Percentiles rank a stretch among this genome's conserved stretches.
phyloP scores from a whole-genome alignment of 371 early-diverging fungal genomes.

The Nematocida major region DNA sequence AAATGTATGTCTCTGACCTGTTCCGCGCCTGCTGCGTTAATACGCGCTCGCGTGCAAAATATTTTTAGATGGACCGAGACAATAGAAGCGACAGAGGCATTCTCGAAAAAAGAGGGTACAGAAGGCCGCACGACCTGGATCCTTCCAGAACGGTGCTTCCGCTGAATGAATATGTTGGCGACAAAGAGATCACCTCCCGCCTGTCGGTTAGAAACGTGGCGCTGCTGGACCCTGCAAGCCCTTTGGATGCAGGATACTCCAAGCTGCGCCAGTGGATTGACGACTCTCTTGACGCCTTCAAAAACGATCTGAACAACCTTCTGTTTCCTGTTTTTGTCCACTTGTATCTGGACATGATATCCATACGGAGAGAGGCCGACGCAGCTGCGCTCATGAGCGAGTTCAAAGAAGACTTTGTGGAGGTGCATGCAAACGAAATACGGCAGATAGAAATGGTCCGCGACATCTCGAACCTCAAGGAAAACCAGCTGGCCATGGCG shows the following conservation, averaged over 20 bases:
- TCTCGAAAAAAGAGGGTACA: conserved; percentile 40
- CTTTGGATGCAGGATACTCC: conserved; percentile 66
- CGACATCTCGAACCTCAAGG: conserved; percentile 70
- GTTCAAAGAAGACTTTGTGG: conserved; percentile 71
- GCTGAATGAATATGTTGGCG: conserved; percentile 32
- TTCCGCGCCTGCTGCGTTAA: neutral
- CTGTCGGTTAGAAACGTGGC: conserved; percentile 30
- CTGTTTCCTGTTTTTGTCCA: conserved; percentile 88
- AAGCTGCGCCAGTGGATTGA: conserved; percentile 81
- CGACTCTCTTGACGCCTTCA: conserved; percentile 74
- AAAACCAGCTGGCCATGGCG: conserved; percentile 72
- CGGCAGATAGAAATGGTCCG: conserved; percentile 67
- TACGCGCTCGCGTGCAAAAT: neutral
- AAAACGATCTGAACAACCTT: conserved; percentile 72
- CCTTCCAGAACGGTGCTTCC: neutral
- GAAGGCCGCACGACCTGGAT: conserved; percentile 10
- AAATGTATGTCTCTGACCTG: neutral
- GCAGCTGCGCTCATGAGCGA: conserved; percentile 73
- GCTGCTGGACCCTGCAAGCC: neutral
- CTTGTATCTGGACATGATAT: conserved; percentile 78
- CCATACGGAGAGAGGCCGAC: conserved; percentile 55
- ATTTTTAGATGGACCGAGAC: conserved; percentile 6
- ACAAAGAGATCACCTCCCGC: conserved; percentile 28
- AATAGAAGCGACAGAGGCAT: conserved; percentile 21
- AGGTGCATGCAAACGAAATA: conserved; percentile 68